These are phyloP conservation scores for Paramecium pentaurelia DNA, from an alignment of 73 alveolate species.

Conservation along the genomic window DNA sequence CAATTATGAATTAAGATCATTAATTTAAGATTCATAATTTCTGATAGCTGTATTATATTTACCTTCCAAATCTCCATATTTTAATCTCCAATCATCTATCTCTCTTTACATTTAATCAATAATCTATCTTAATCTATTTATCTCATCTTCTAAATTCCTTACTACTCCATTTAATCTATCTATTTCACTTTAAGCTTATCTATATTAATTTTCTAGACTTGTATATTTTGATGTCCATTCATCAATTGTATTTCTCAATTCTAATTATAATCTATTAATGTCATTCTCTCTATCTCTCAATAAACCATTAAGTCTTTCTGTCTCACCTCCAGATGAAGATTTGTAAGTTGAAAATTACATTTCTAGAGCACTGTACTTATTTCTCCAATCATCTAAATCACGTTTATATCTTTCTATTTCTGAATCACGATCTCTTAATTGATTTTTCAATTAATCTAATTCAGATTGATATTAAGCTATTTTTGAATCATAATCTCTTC, in stretches of 20 bases:
- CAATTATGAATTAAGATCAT: neutral
- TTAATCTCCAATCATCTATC: constrained; percentile 32
- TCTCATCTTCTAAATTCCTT: neutral
- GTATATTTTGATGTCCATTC: neutral
- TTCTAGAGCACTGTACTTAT: neutral
- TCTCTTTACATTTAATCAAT: neutral
- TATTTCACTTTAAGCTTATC: neutral
- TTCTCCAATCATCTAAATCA: constrained; percentile 8
- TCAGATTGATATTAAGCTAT: neutral
- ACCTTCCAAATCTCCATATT: constrained; percentile 14
- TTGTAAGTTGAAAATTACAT: neutral
- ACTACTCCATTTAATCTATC: neutral
- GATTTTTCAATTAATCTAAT: neutral
- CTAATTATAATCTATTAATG: neutral
- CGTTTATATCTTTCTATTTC: neutral
- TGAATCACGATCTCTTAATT: constrained; percentile 10
- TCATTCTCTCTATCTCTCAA: constrained; percentile 36
- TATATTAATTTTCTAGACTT: neutral
- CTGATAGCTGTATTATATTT: neutral
- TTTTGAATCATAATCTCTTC: neutral
- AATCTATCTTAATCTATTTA: neutral
- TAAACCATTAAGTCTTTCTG: neutral
- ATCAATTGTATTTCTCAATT: neutral
- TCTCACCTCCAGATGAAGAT: neutral
- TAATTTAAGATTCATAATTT: neutral